phyloP scores from a whole-genome alignment of 768 basidiomycete genomes.

The Tricholoma sp. region DNA sequence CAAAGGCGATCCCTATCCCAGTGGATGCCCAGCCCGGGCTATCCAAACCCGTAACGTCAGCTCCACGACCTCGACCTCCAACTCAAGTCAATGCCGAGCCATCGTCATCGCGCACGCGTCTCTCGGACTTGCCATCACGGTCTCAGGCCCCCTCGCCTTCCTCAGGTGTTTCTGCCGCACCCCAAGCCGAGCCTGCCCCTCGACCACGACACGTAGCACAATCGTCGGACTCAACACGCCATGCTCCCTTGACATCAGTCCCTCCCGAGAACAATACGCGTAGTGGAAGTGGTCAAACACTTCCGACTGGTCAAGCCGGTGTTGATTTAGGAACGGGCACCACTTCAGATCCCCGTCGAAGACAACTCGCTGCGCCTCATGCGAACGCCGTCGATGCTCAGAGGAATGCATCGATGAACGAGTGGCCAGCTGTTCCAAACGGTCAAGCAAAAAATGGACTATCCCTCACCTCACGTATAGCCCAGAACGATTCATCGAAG shows the following conservation, averaged over 20 bases:
- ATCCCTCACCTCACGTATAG: not conserved
- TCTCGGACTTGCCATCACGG: not conserved
- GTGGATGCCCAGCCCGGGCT: not conserved
- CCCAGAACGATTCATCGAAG: not conserved
- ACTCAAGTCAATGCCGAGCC: slow-evolving; percentile 23
- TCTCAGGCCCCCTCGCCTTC: not conserved
- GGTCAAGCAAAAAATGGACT: not conserved
- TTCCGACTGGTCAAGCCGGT: not conserved
- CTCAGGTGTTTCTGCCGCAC: not conserved
- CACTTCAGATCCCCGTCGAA: not conserved
- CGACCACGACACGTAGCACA: not conserved
- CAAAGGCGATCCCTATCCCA: not conserved
- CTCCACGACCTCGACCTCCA: slow-evolving; percentile 1
- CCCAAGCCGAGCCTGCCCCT: not conserved
- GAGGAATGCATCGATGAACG: not conserved
- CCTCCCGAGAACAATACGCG: not conserved
- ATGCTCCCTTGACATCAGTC: no score
- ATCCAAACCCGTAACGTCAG: not conserved
- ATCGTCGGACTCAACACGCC: not conserved
- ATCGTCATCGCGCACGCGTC: slow-evolving; percentile 20
- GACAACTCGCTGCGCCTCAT: not conserved
- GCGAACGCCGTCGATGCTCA: not conserved
- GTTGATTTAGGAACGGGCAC: no score
- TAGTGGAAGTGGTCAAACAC: no score
- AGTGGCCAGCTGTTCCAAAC: not conserved